phyloP scores from a whole-genome alignment of 2,329 filamentous ascomycete species.

The Exutisphaerella laricina region DNA sequence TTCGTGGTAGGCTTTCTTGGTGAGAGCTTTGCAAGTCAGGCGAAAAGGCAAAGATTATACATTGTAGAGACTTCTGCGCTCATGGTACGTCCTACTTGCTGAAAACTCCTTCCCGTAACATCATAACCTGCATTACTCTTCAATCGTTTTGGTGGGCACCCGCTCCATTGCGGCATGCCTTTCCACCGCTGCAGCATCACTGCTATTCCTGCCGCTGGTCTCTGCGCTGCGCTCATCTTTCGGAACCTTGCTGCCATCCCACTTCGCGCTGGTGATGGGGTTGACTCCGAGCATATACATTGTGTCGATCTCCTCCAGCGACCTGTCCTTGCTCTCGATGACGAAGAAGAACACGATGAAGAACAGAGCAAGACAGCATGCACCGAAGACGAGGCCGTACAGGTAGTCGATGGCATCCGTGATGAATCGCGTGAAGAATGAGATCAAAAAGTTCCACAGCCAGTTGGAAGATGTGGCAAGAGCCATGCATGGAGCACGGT shows the following conservation, averaged over 20 bases:
- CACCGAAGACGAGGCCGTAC: constrained; percentile 38
- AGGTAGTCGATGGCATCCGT: constrained; percentile 36
- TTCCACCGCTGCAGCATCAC: constrained; percentile 16
- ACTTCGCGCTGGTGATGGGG: constrained; percentile 28
- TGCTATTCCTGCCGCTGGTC: constrained; percentile 21
- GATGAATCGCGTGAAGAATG: constrained; percentile 37
- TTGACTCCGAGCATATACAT: constrained; percentile 36
- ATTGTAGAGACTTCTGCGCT: too few species aligned
- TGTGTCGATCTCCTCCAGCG: constrained; percentile 38
- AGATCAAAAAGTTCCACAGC: constrained; percentile 33
- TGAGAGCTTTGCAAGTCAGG: too few species aligned
- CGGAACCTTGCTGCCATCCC: constrained; percentile 24
- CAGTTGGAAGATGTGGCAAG: constrained; percentile 43
- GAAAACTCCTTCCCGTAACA: too few species aligned
- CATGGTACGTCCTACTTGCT: too few species aligned
- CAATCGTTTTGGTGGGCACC: constrained; percentile 18
- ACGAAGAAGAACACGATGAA: constrained; percentile 38
- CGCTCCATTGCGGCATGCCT: constrained; percentile 11
- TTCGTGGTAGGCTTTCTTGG: too few species aligned
- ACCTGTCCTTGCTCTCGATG: constrained; percentile 34
- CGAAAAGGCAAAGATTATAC: too few species aligned
- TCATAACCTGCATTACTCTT: constrained; percentile 9
- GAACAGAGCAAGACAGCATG: constrained; percentile 32
- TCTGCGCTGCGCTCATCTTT: constrained; percentile 25
- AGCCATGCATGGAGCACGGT: constrained; percentile 42